Conservation (phyloP, 495 filamentous ascomycete genomes). For the Baudoinia panamericana region DNA sequence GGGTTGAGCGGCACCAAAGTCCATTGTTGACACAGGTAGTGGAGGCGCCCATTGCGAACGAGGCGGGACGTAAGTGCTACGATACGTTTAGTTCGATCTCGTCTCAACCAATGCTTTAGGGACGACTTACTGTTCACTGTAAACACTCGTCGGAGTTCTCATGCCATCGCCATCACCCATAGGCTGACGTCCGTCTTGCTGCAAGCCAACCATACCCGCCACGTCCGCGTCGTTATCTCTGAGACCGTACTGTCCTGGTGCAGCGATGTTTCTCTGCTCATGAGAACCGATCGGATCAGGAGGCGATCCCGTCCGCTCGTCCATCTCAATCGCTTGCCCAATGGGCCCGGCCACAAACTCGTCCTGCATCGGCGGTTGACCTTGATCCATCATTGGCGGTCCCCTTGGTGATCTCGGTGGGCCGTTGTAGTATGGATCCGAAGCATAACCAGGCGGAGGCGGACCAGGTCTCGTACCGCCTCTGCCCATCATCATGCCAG, state of each 20-base stretch:
- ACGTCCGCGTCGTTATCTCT: constrained; percentile 57
- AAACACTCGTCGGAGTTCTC: constrained; percentile 42
- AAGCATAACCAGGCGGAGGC: constrained; percentile 36
- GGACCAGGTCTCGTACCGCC: constrained; percentile 3
- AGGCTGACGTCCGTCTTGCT: constrained; percentile 35
- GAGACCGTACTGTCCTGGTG: constrained; percentile 28
- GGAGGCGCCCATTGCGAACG: constrained; percentile 33
- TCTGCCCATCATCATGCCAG: constrained; percentile 6
- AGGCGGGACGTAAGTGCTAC: constrained; percentile 38
- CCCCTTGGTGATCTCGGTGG: constrained; percentile 4
- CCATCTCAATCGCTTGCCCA: constrained; percentile 79
- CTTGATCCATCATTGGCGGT: constrained; percentile 6
- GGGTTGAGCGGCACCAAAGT: constrained; percentile 14
- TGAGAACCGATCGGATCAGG: constrained; percentile 20
- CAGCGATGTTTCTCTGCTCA: neutral
- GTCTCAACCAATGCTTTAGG: neutral
- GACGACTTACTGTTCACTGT: constrained; percentile 58
- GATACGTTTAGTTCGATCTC: constrained; percentile 1
- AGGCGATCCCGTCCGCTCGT: constrained; percentile 46
- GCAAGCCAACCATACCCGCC: constrained; percentile 53
- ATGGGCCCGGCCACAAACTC: constrained; percentile 27
- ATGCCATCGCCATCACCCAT: constrained; percentile 1
- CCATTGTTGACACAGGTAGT: constrained; percentile 25
- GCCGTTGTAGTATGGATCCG: constrained; percentile 20
- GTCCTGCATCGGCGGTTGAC: constrained; percentile 6